Evolutionary conservation across 23 red algal genomes (phyloP).

Genomic region (Gracilariopsis chorda): DNA sequence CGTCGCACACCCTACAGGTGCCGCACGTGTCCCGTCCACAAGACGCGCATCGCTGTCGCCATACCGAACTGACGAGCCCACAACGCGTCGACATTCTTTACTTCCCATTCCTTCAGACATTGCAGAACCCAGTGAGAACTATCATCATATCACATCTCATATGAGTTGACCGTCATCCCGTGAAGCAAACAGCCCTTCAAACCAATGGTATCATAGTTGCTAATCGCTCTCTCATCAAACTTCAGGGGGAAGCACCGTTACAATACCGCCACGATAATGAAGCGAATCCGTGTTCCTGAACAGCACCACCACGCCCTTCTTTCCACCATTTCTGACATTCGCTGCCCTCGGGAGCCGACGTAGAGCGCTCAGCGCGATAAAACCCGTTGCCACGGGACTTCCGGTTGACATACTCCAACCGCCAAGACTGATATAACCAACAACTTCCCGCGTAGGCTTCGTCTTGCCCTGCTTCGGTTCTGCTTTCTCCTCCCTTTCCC

Average conservation of each 20-base stretch:
- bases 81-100: no score
- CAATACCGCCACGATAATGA: conserved; percentile 1
- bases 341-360: neutral
- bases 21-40: no score
- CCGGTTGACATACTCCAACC: conserved; percentile 11
- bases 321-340: neutral
- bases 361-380: conserved; percentile 11
- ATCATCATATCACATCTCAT: no score
- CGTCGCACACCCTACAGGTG: no score
- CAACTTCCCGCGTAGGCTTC: neutral
- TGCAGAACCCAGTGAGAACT: no score
- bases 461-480: neutral
- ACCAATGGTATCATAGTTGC: no score
- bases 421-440: conserved; percentile 37
- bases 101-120: no score
- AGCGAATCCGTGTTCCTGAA: conserved; percentile 18
- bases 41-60: no score
- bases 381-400: neutral
- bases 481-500: neutral
- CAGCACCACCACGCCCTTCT: neutral
- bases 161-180: no score
- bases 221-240: no score
- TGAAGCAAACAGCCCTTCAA: no score
- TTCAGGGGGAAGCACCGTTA: neutral
- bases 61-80: no score